Evolutionary conservation across 371 early-diverging fungal genomes (phyloP).

Genomic region (Circinella umbellata): DNA sequence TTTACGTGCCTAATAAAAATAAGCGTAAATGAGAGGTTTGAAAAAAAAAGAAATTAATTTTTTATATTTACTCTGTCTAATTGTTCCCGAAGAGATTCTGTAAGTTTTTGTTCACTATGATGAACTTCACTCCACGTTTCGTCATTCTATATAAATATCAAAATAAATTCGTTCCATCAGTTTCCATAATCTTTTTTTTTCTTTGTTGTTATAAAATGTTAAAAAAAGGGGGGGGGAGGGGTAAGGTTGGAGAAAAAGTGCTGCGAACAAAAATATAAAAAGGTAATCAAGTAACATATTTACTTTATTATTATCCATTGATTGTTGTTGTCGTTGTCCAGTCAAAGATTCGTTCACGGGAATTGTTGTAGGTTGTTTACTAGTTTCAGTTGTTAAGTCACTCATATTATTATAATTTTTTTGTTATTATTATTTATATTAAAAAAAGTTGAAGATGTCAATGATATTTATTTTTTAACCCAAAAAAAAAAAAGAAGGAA

Average conservation of each 20-base stretch:
- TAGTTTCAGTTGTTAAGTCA: not conserved
- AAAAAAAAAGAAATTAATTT: not conserved
- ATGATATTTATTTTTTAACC: too few species aligned
- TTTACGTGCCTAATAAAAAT: constrained; percentile 41
- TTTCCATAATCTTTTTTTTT: not conserved
- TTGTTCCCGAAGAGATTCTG: constrained; percentile 48
- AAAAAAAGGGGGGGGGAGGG: not conserved
- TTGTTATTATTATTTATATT: too few species aligned
- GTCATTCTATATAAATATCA: constrained; percentile 14
- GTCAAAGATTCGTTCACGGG: not conserved
- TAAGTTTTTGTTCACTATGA: constrained; percentile 39
- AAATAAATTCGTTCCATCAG: constrained; percentile 1
- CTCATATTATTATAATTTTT: not conserved
- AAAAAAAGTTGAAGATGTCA: too few species aligned
- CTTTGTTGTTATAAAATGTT: not conserved
- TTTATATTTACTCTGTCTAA: constrained; percentile 42
- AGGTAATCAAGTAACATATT: too few species aligned
- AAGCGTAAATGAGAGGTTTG: not conserved
- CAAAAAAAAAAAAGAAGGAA: too few species aligned
- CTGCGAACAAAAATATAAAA: not conserved
- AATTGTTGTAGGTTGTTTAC: not conserved
- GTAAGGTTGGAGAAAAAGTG: too few species aligned
- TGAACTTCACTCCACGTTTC: constrained; percentile 28
- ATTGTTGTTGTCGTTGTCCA: not conserved
- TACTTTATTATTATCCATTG: not conserved